Conservation (phyloP, 306 rosid genomes). For the Sicyos baderoa region DNA sequence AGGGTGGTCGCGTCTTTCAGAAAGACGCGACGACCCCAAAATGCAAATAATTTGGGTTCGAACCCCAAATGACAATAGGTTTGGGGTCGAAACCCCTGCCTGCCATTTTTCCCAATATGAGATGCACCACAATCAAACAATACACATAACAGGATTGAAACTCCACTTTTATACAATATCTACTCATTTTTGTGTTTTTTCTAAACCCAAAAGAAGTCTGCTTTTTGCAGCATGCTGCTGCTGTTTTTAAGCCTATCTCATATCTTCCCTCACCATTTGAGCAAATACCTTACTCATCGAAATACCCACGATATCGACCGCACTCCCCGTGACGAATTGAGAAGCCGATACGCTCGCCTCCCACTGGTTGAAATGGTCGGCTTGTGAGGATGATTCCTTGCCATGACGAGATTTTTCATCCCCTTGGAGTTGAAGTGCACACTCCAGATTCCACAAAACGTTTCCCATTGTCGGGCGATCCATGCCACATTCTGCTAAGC, state of each 20-base stretch:
- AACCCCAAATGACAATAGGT: no score
- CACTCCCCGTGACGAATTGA: constrained; percentile 34
- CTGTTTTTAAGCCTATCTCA: constrained; percentile 22
- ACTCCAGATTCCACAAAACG: constrained; percentile 64
- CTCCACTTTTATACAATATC: constrained; percentile 13
- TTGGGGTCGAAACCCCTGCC: no score
- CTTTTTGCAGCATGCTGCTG: neutral
- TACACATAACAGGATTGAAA: neutral
- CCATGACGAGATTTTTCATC: constrained; percentile 12
- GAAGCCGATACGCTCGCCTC: constrained; percentile 25
- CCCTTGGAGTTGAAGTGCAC: constrained; percentile 42
- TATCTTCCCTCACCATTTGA: constrained; percentile 57
- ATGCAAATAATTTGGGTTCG: no score
- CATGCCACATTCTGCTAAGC: constrained; percentile 41
- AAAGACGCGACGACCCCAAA: no score
- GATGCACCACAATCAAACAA: neutral
- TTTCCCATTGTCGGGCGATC: constrained; percentile 60
- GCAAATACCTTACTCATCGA: constrained; percentile 70
- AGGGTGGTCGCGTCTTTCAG: no score
- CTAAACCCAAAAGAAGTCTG: neutral
- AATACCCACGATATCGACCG: constrained; percentile 37
- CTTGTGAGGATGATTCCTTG: constrained; percentile 18
- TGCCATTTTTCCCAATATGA: no score
- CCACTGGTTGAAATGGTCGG: constrained; percentile 14
- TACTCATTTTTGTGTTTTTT: neutral